Percentiles rank a stretch among this genome's conserved stretches.
These are phyloP conservation scores for Ilex aquifolium DNA, from an alignment of 257 asterid genomes.

Conservation along the genomic window DNA sequence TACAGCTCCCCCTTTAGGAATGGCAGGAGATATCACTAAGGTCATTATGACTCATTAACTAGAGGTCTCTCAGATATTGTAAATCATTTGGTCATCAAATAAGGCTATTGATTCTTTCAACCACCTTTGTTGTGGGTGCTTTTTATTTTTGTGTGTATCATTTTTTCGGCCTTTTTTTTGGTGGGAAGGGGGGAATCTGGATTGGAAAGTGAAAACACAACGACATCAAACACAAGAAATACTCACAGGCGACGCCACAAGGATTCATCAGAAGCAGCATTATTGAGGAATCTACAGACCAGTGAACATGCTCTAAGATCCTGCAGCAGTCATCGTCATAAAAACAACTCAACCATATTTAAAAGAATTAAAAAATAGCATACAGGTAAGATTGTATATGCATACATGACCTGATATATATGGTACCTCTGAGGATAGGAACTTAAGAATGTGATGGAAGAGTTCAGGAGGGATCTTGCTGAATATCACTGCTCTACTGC, in stretches of 20 bases:
- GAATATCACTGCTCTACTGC: slow-evolving; percentile 26
- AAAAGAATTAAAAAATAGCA: background rate
- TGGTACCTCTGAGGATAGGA: slow-evolving; percentile 72
- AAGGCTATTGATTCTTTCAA: too few species aligned
- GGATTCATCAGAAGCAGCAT: slow-evolving; percentile 75
- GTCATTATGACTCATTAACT: too few species aligned
- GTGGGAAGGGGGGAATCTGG: background rate
- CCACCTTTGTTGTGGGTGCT: too few species aligned
- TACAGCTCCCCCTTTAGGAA: too few species aligned
- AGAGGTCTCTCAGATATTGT: too few species aligned
- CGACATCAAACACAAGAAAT: slow-evolving; percentile 8
- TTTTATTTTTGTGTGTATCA: too few species aligned
- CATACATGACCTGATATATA: background rate
- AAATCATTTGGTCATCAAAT: too few species aligned
- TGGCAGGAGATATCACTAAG: too few species aligned
- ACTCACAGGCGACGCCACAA: slow-evolving; percentile 90
- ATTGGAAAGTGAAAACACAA: background rate
- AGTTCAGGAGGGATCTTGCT: slow-evolving; percentile 70
- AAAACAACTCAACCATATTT: background rate
- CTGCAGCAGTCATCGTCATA: slow-evolving; percentile 35
- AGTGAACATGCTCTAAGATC: slow-evolving; percentile 75
- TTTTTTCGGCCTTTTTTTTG: too few species aligned
- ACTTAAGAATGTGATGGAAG: slow-evolving; percentile 65
- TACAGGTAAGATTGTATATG: background rate
- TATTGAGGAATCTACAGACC: slow-evolving; percentile 65